Conservation (phyloP, 2,329 filamentous ascomycete species). For the Geosmithia flava region DNA sequence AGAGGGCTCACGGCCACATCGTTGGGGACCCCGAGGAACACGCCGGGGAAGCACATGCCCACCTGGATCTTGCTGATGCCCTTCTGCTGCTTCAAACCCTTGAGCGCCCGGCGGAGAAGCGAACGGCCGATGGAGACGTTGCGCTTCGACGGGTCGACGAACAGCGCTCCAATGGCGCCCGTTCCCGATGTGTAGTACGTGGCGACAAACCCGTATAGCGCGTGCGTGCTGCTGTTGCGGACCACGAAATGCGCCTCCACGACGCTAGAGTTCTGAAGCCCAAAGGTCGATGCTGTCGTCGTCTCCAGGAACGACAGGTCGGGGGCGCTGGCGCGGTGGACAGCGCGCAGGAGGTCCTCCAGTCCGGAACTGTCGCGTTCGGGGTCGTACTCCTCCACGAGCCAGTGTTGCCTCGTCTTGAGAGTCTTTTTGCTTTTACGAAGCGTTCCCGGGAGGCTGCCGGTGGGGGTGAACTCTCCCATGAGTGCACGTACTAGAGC, state of each 20-base stretch:
- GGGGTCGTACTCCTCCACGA: constrained; percentile 79
- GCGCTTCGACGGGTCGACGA: constrained; percentile 77
- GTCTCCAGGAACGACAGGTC: constrained; percentile 58
- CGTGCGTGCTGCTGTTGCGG: constrained; percentile 82
- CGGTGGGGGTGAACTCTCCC: constrained; percentile 53
- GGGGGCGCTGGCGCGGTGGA: constrained; percentile 55
- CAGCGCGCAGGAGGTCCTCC: constrained; percentile 58
- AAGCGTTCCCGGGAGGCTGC: constrained; percentile 59
- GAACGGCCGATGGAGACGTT: constrained; percentile 86
- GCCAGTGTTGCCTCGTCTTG: constrained; percentile 88
- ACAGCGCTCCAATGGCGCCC: constrained; percentile 72
- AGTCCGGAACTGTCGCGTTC: constrained; percentile 64
- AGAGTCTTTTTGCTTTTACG: constrained; percentile 77
- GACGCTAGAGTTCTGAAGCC: constrained; percentile 56
- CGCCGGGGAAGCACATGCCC: constrained; percentile 68
- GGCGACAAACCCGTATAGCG: constrained; percentile 82
- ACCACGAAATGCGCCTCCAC: constrained; percentile 85
- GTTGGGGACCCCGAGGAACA: constrained; percentile 72
- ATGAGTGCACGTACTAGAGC: constrained; percentile 75
- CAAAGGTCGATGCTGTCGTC: constrained; percentile 63
- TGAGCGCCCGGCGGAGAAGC: constrained; percentile 73
- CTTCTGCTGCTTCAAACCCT: constrained; percentile 55
- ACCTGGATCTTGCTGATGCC: constrained; percentile 72
- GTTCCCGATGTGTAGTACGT: constrained; percentile 67
- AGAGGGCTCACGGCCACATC: constrained; percentile 31